Conservation (phyloP, 2,329 filamentous ascomycete genomes). For the Coleophoma crateriformis region DNA sequence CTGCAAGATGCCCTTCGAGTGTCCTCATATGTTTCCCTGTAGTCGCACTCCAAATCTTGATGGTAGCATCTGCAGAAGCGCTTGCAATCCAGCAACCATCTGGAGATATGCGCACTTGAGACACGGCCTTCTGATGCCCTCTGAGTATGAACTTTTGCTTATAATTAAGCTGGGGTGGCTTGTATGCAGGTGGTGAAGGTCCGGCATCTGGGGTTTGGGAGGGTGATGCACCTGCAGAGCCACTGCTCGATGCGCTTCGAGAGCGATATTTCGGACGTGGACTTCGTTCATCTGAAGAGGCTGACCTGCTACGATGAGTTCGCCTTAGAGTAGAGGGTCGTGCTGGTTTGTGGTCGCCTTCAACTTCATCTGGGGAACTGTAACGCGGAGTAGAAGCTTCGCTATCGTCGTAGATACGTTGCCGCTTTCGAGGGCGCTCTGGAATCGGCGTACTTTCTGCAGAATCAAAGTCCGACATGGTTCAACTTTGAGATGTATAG, state of each 20-base stretch:
- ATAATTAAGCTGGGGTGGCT: slow-evolving; percentile 26
- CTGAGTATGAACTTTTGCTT: slow-evolving; percentile 63
- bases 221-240: slow-evolving; percentile 14
- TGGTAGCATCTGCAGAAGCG: slow-evolving; percentile 80
- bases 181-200: slow-evolving; percentile 14
- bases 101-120: slow-evolving; percentile 85
- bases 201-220: slow-evolving; percentile 17
- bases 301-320: slow-evolving; percentile 14
- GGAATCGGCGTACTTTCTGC: slow-evolving; percentile 11
- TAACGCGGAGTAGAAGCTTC: slow-evolving; percentile 33
- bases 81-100: slow-evolving; percentile 87
- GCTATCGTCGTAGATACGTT: slow-evolving; percentile 31
- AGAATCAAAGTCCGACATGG: slow-evolving; percentile 22
- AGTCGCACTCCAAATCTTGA: slow-evolving; percentile 83
- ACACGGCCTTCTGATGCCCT: slow-evolving; percentile 75
- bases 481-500: background rate
- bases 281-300: slow-evolving; percentile 15
- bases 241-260: slow-evolving; percentile 16
- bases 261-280: slow-evolving; percentile 4
- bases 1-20: slow-evolving; percentile 87
- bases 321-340: slow-evolving; percentile 23
- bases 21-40: slow-evolving; percentile 81
- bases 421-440: slow-evolving; percentile 15
- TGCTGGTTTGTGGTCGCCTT: slow-evolving; percentile 24
- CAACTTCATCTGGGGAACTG: slow-evolving; percentile 39